Evolutionary conservation across 139 green algal genomes (phyloP).

Genomic region (Closterium sp.): DNA sequence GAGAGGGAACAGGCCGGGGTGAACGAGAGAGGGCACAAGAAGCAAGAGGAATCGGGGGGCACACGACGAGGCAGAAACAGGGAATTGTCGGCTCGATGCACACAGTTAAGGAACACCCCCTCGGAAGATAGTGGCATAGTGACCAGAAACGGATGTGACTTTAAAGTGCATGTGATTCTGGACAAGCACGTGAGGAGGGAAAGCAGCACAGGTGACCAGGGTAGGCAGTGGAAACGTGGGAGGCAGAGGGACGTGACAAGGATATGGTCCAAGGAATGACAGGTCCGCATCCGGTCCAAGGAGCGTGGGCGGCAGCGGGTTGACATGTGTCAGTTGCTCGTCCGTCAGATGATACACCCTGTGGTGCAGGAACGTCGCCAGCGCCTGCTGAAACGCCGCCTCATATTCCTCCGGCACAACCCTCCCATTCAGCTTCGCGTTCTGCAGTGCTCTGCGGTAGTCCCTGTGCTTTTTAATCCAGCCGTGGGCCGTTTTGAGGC

Average conservation of each 20-base stretch:
- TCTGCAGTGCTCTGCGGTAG: conserved; percentile 53
- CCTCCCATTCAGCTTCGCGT: conserved; percentile 69
- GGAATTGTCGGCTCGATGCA: too few species aligned
- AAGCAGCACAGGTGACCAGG: too few species aligned
- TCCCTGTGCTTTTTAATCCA: not conserved
- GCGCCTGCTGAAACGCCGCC: conserved; percentile 73
- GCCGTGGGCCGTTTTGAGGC: conserved; percentile 86
- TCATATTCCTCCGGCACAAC: conserved; percentile 78
- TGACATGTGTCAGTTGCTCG: conserved; percentile 66
- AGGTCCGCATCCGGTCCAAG: conserved; percentile 47
- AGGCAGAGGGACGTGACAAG: not conserved
- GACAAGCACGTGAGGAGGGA: too few species aligned
- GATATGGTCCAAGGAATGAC: conserved; percentile 74
- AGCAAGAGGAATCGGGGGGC: too few species aligned
- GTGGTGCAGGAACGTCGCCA: conserved; percentile 92
- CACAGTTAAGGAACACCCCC: too few species aligned
- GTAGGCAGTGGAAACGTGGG: not conserved
- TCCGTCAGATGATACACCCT: conserved; percentile 71
- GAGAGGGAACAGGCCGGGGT: too few species aligned
- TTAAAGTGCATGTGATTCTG: too few species aligned
- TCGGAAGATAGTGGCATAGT: too few species aligned
- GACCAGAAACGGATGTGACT: too few species aligned
- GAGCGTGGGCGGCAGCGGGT: conserved; percentile 55
- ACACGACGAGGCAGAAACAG: too few species aligned
- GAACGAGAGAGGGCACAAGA: not conserved